Evolutionary conservation across 1,139 yeast genomes (phyloP).

Genomic region (Torulaspora pretoriensis): DNA sequence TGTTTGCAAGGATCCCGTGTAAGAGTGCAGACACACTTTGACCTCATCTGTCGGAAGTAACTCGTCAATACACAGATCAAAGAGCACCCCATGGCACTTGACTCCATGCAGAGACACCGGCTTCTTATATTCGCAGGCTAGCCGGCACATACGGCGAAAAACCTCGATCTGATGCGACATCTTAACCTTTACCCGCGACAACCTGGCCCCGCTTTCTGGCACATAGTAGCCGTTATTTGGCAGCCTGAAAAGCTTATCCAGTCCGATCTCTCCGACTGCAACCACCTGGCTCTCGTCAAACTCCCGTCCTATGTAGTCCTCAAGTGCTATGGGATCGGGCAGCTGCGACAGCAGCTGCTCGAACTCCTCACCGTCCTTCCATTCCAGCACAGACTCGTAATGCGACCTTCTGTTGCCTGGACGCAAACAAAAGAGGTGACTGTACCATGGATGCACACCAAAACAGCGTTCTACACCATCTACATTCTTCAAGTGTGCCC

Average conservation of each 20-base stretch:
- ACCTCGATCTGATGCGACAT: constrained; percentile 62
- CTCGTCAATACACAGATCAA: constrained; percentile 41
- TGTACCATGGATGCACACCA: constrained; percentile 92
- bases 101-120: constrained; percentile 84
- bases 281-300: constrained; percentile 36
- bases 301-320: constrained; percentile 38
- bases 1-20: constrained; percentile 75
- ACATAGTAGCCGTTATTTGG: constrained; percentile 54
- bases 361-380: constrained; percentile 26
- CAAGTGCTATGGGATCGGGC: constrained; percentile 55
- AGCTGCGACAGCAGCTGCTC: constrained; percentile 45
- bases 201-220: constrained; percentile 38
- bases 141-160: constrained; percentile 46
- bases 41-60: constrained; percentile 15
- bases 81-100: constrained; percentile 61
- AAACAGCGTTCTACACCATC: constrained; percentile 44
- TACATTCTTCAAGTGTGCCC: constrained; percentile 38
- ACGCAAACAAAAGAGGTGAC: constrained; percentile 52
- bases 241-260: constrained; percentile 70
- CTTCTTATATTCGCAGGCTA: constrained; percentile 48
- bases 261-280: constrained; percentile 80
- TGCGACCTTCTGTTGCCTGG: constrained; percentile 42
- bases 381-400: constrained; percentile 45
- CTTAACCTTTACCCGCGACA: constrained; percentile 49
- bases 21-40: constrained; percentile 70